phyloP scores from a whole-genome alignment of 768 basidiomycete genomes.

The Calocera viscosa region DNA sequence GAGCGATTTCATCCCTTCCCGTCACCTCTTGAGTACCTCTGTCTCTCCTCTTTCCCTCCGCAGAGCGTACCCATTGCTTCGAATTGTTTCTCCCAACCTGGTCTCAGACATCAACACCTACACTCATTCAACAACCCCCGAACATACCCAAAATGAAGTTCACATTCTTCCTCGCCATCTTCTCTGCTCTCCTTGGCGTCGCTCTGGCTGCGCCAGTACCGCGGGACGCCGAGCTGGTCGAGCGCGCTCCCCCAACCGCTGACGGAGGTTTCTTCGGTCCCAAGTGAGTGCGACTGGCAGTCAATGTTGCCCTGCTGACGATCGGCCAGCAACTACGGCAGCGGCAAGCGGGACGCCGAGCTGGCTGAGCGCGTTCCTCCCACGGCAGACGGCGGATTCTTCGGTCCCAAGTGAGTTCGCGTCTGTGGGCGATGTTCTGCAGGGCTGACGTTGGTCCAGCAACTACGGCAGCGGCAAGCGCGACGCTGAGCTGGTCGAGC shows the following conservation, averaged over 20 bases:
- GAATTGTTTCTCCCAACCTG: not conserved
- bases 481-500: not conserved
- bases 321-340: not conserved
- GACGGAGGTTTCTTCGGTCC: not conserved
- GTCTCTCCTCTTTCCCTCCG: not conserved
- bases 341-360: not conserved
- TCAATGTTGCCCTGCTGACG: not conserved
- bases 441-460: not conserved
- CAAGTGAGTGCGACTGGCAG: not conserved
- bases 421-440: not conserved
- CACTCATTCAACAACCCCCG: not conserved
- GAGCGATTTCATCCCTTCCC: not conserved
- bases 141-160: not conserved
- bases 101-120: not conserved
- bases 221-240: no score
- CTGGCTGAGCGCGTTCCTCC: not conserved
- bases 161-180: not conserved
- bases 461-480: not conserved
- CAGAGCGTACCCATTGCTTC: not conserved
- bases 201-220: not conserved
- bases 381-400: not conserved
- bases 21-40: not conserved
- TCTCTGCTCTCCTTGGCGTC: not conserved
- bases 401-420: not conserved
- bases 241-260: no score